phyloP scores from a whole-genome alignment of 2,329 filamentous ascomycete genomes.

The Aureobasidium sp. region DNA sequence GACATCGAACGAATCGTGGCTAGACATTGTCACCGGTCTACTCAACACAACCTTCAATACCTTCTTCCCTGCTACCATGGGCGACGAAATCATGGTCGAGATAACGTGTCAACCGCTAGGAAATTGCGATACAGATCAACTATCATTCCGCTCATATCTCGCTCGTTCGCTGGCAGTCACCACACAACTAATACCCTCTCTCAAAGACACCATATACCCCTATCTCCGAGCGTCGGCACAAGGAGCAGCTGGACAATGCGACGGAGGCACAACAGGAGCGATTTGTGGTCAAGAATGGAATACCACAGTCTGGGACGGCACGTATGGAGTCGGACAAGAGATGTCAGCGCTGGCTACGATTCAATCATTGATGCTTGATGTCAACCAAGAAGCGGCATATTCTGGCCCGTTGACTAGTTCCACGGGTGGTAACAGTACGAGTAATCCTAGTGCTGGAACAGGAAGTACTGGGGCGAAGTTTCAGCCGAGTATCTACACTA shows the following conservation, averaged over 20 bases:
- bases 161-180: constrained; percentile 53
- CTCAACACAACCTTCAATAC: constrained; percentile 34
- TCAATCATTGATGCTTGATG: constrained; percentile 43
- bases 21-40: constrained; percentile 33
- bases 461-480: constrained; percentile 26
- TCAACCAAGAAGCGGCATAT: constrained; percentile 37
- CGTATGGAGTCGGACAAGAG: constrained; percentile 58
- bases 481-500: constrained; percentile 23
- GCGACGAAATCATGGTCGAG: constrained; percentile 45
- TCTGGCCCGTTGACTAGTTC: constrained; percentile 51
- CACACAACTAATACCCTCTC: constrained; percentile 62
- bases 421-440: constrained; percentile 57
- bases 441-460: constrained; percentile 48
- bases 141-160: constrained; percentile 42
- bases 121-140: constrained; percentile 46
- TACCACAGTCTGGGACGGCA: constrained; percentile 45
- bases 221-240: constrained; percentile 56
- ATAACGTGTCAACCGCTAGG: constrained; percentile 41
- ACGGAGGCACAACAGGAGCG: constrained; percentile 47
- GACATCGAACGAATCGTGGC: constrained; percentile 22
- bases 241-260: constrained; percentile 60
- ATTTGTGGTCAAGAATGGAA: constrained; percentile 50
- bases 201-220: constrained; percentile 52
- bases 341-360: constrained; percentile 60
- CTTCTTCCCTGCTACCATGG: constrained; percentile 39